Evolutionary conservation across 495 filamentous ascomycete species (phyloP).

Genomic region (Aspergillus kassunensis): DNA sequence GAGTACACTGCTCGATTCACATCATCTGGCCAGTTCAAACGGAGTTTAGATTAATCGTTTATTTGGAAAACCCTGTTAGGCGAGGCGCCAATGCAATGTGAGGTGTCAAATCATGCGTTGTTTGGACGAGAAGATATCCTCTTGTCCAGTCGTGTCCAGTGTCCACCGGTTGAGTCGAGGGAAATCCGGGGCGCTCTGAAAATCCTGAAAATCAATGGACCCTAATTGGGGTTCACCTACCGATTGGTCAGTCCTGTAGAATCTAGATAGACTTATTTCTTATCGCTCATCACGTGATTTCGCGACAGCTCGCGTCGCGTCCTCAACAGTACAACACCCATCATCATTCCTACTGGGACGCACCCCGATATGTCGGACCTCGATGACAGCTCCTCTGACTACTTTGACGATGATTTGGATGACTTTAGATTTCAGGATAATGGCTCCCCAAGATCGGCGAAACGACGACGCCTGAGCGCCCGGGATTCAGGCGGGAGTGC

Average conservation of each 20-base stretch:
- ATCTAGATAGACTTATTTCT: background rate
- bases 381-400: slow-evolving; percentile 18
- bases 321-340: background rate
- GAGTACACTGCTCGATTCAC: background rate
- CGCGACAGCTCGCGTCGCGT: slow-evolving; percentile 12
- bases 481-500: background rate
- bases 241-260: background rate
- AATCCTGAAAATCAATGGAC: no score
- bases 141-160: no score
- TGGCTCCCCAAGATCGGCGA: slow-evolving; percentile 27
- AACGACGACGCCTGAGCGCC: slow-evolving; percentile 34
- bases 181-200: background rate
- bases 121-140: background rate
- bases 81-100: slow-evolving; percentile 3
- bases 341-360: background rate
- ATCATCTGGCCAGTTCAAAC: background rate
- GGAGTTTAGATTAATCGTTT: background rate
- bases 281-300: background rate
- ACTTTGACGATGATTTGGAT: slow-evolving; percentile 18
- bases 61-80: background rate
- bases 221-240: no score
- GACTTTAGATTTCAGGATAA: slow-evolving; percentile 30
- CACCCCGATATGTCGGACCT: slow-evolving; percentile 21
- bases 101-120: background rate
- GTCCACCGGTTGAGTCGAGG: background rate